Base-by-base conservation (phyloP, 768 basidiomycete species). In the Amylocystis lapponica region DNA sequence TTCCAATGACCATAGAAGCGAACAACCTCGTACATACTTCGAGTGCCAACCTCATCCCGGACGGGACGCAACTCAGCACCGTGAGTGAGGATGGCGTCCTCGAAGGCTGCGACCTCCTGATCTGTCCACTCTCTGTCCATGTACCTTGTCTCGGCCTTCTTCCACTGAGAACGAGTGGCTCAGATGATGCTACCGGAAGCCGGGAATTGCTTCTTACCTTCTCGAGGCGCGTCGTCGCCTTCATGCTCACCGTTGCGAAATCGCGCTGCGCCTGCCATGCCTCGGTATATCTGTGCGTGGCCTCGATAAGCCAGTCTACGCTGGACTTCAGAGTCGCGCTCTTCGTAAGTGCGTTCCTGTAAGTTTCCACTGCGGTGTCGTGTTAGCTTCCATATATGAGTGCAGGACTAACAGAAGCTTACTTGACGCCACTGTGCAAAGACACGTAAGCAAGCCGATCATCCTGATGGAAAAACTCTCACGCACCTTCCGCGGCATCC, bases 1-100 rank as follows among this genome's bases (percentile, higher is more conserved):
- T 92, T 92, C 89, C 89, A 92, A 47, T 78, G 81, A 3, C 81
- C 84, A 53, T 87, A 92, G 63, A 81, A 90, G 14, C 87, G 77
- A 22, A 92, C 88, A 5, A 90, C 78, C 55, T 92, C 90, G 22
- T 76, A 69, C 56, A 89, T 74, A 1, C 80, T 69, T 43, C 88
- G 70, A 3, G 80, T 76, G 19, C 71, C 72, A 32, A 92, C 72
- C 56, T 89, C 86, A 22, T 87, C 84, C 38, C 81, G 70, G 20
- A 90, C 83, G 4, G 78, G 75, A 30, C 86, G 80, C 40, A 92
- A 79, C 57, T 92, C 89, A 11, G 87, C 83, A 23, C 86, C 85
- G 50, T 87, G 77, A n/a, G 68, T 65, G 36, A 67, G 53, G 36
- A 90, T 83, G 4, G 75, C 84, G 50, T 86, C 83, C 57, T 90